Base-by-base conservation (phyloP, 1,139 yeast species). In the Suhomyces anneliseae region DNA sequence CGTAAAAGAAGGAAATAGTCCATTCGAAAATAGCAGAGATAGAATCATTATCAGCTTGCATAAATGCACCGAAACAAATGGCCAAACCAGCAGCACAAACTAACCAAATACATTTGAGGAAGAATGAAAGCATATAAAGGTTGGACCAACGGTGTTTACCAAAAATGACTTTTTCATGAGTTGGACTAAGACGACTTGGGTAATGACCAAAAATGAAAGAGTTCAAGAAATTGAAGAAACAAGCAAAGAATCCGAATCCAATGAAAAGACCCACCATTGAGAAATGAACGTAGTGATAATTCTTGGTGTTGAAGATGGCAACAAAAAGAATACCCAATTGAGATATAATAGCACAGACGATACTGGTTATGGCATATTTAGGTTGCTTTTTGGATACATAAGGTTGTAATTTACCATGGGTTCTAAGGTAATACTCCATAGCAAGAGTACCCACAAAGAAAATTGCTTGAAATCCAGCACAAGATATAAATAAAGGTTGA, bases 1-100 rank as follows among this genome's bases (percentile, higher is more conserved):
- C 95, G 61, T 88, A 90, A 83, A 89, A 85, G 68, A 85, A 92
- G 7, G 92, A 84, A 40, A 90, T 68, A 8, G 82, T 61, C 97
- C 98, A 92, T 65, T 92, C 98, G 63, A 87, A 83, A 12, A 70
- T 69, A 0, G 87, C 88, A 26, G 83, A 76, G 45, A 76, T 68
- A 12, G 74, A 66, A 35, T 74, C 67, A 9, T 69, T 49, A 36
- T 70, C 75, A 1, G 48, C 44, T 8, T 61, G 55, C 76, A 74
- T 68, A 46, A 71, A 66, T 2, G 67, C 77, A 11, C 83, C 93
- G 58, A 90, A 92, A 38, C 81, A 75, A 31, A 86, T 69, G 5
- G 95, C 96, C 62, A 89, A 76, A 0, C 72, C 81, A 27, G 86
- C 70, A 2, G 96, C 96, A n/a, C 77, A 63, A 4, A 73, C 51